A percentile compares a stretch with the other conserved stretches of the same genome.
phyloP scores from a whole-genome alignment of 345 rosid genomes.

The Arabidopsis arenosa region DNA sequence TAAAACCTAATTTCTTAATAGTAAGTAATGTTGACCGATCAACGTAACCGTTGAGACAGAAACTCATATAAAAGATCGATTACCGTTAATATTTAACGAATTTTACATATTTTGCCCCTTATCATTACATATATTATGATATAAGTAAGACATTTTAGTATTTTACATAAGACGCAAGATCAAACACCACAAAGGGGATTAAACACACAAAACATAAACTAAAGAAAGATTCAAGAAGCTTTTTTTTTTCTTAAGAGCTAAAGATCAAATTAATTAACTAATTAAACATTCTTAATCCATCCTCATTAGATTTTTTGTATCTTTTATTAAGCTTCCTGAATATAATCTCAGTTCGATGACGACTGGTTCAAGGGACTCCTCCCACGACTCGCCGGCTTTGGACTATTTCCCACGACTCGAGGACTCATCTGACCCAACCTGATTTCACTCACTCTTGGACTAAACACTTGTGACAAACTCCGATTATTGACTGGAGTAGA shows the following conservation, averaged over 20 bases:
- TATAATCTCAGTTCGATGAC: constrained; percentile 36
- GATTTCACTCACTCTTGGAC: constrained; percentile 72
- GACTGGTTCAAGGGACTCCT: constrained; percentile 68
- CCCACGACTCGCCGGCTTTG: constrained; percentile 59
- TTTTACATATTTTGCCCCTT: constrained; percentile 29
- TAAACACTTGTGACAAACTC: constrained; percentile 47
- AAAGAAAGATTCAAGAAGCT: constrained; percentile 41
- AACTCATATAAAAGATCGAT: neutral
- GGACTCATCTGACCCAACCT: constrained; percentile 76
- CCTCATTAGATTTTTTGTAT: constrained; percentile 18
- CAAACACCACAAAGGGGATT: constrained; percentile 24
- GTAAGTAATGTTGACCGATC: neutral
- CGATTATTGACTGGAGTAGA: constrained; percentile 69
- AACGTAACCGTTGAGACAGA: constrained; percentile 4
- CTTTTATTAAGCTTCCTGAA: constrained; percentile 34
- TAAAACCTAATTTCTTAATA: neutral
- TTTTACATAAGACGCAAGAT: constrained; percentile 43
- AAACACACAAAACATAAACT: constrained; percentile 38
- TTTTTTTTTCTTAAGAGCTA: constrained; percentile 30
- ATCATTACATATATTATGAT: constrained; percentile 32
- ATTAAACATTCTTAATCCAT: constrained; percentile 41
- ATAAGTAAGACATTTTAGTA: constrained; percentile 13
- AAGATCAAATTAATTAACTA: constrained; percentile 31
- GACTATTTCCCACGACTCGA: constrained; percentile 42
- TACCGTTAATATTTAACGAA: constrained; percentile 20